Evolutionary conservation across 495 filamentous ascomycete genomes (phyloP).

Genomic region (Podospora australis): DNA sequence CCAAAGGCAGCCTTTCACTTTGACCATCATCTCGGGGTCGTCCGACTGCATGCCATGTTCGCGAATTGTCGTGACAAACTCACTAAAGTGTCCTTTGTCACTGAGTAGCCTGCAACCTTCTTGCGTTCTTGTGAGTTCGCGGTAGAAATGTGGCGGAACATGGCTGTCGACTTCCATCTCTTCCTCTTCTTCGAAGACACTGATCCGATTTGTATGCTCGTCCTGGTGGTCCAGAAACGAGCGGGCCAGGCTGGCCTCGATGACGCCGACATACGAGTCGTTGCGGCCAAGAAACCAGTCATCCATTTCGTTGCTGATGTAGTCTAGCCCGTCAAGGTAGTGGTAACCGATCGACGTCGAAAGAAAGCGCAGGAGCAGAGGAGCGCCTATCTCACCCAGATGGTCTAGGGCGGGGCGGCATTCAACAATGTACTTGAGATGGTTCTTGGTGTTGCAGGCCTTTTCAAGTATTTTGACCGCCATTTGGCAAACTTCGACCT

Average conservation of each 20-base stretch:
- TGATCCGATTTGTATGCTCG: conserved; percentile 44
- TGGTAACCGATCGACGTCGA: conserved; percentile 96
- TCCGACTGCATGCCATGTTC: conserved; percentile 77
- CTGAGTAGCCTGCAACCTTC: conserved; percentile 86
- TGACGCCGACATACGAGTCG: conserved; percentile 87
- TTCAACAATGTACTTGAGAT: conserved; percentile 91
- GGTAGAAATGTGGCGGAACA: conserved; percentile 94
- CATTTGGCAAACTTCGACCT: conserved; percentile 90
- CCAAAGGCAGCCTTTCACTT: conserved; percentile 96
- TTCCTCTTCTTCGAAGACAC: conserved; percentile 47
- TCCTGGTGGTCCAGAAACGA: conserved; percentile 68
- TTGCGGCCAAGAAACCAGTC: conserved; percentile 97
- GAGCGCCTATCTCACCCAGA: conserved; percentile 93
- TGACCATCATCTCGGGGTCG: conserved; percentile 80
- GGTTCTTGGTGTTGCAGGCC: conserved; percentile 83
- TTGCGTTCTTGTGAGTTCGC: conserved; percentile 83
- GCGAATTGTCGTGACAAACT: conserved; percentile 81
- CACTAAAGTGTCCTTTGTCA: conserved; percentile 91
- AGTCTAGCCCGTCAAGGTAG: conserved; percentile 93
- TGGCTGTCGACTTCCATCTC: conserved; percentile 47
- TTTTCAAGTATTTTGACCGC: conserved; percentile 97
- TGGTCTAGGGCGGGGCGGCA: conserved; percentile 95
- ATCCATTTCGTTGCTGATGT: conserved; percentile 98
- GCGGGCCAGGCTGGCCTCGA: conserved; percentile 89
- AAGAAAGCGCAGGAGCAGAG: conserved; percentile 83